Base-by-base conservation (phyloP, 225 moss, liverwort and hornwort genomes). In the Lunularia cruciata region DNA sequence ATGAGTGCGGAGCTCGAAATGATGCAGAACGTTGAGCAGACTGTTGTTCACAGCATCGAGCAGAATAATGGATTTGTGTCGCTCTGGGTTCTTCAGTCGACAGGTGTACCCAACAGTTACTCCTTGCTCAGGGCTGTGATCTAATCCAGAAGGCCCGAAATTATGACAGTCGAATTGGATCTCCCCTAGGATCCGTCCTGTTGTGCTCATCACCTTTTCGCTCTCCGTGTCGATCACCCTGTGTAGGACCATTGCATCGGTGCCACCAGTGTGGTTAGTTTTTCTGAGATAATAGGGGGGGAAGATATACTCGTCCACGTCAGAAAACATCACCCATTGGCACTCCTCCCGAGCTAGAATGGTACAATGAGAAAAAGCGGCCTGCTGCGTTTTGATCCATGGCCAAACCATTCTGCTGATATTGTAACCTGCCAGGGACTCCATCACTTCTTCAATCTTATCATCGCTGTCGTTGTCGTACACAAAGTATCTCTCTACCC, bases 391-490 rank as follows among this genome's bases (percentile, higher is more conserved):
- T 45, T 84, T 84, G 48, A 84, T 84, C 84, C 84, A 84, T 1
- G 84, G 84, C 84, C 84, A 84, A 3, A 72, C 52, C 63, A 72
- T 75, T 12, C 65, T 65, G 36, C 68, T 75, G 34, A 84, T 73
- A 30, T 77, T 74, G 52, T 75, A 54, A 27, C 52, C 45, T 1
- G 38, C 30, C 4, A 53, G 35, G 16, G 77, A 52, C 0, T 75
- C 65, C 2, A 84, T 16, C 20, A 79, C 74, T 18, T 75, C 72
- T 25, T 77, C 60, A 4, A 61, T 65, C 9, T 67, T 45, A 43
- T 84, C 84, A 16, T 84, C 84, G 47, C 84, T 81, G 57, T 84
- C 80, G 58, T 84, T 84, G 22, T 84, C 84, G 30, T 84, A 84
- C 2, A 84, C 42, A 14, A 81, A 81, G 45, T 71, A 84, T 38